Evolutionary conservation across 768 basidiomycete species (phyloP).

Genomic region (Gautieria morchelliformis): DNA sequence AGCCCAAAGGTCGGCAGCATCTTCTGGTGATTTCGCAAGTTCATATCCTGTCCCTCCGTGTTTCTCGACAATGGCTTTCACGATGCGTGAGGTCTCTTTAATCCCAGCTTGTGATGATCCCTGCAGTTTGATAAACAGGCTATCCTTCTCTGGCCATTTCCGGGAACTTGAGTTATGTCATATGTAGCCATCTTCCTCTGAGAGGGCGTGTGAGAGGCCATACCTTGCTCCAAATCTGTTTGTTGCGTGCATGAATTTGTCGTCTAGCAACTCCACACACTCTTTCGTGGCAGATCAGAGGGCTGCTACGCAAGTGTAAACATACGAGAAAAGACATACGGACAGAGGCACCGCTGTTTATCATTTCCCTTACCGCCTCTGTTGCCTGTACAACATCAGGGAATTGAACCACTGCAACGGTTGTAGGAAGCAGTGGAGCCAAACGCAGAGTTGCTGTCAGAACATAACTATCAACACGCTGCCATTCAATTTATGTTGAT

Average conservation of each 20-base stretch:
- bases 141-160: slow-evolving; percentile 62
- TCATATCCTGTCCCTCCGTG: slow-evolving; percentile 62
- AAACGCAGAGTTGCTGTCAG: slow-evolving; percentile 64
- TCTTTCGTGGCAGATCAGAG: slow-evolving; percentile 30
- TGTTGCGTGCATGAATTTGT: slow-evolving; percentile 52
- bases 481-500: background rate
- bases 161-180: slow-evolving; percentile 40
- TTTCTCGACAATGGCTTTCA: slow-evolving; percentile 46
- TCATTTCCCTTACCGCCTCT: slow-evolving; percentile 62
- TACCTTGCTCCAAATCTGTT: slow-evolving; percentile 43
- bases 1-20: slow-evolving; percentile 66
- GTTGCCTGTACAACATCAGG: slow-evolving; percentile 66
- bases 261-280: slow-evolving; percentile 79
- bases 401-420: slow-evolving; percentile 77
- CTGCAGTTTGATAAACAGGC: slow-evolving; percentile 88
- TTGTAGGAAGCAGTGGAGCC: slow-evolving; percentile 72
- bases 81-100: slow-evolving; percentile 50
- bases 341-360: slow-evolving; percentile 64
- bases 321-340: slow-evolving; percentile 36
- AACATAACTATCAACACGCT: background rate
- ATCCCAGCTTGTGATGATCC: slow-evolving; percentile 52
- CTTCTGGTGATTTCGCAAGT: slow-evolving; percentile 51
- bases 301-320: background rate
- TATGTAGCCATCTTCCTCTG: slow-evolving; percentile 27
- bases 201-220: slow-evolving; percentile 42